Evolutionary conservation across 805 yeast species (phyloP), one percentile per base, ranked within the genome.

Genomic region (Isabelozyma rhagii): DNA sequence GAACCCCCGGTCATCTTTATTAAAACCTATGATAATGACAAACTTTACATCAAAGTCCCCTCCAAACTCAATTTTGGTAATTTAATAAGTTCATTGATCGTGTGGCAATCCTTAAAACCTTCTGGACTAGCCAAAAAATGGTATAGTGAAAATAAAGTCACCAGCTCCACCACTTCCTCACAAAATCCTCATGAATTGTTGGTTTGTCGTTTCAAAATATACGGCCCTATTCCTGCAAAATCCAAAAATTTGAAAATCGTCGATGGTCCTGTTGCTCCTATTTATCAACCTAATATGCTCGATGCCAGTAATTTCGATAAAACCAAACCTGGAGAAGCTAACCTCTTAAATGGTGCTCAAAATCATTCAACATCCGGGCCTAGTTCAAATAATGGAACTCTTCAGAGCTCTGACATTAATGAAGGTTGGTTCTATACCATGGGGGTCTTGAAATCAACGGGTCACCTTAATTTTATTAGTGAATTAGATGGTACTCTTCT

Each of bases 341-440:
- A 31, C 10, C 36, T 13, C 10, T 5, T 13, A 31, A 39, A 34
- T 18, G 14, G n/a, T n/a, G 10, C 25, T 10, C 21, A 43, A 9
- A 31, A n/a, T 11, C 11, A 28, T 41, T 27, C 10, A n/a, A n/a
- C 28, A 11, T 9, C n/a, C 14, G 14, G n/a, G 11, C 28, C 15
- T 8, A 17, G 8, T 38, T 9, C 38, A 34, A 43, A 31, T 9
- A 56, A 58, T 4, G 43, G 39, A 39, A 47, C 42, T 40, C 31
- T 45, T 18, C 47, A 41, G 9, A 43, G 48, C 43, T 45, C 42
- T 36, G 39, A 50, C 29, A 42, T 62, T 21, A 60, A 68, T 18
- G 88, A 82, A 58, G 83, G 83, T 4, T 87, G 93, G 93, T 85
- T 85, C 59, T 77, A 74, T 47, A 81, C 87, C 1, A 84, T 83